Evolutionary conservation across 2,329 filamentous ascomycete genomes (phyloP), one percentile per base, ranked within the genome.

Genomic region (Monilinia fructicola): DNA sequence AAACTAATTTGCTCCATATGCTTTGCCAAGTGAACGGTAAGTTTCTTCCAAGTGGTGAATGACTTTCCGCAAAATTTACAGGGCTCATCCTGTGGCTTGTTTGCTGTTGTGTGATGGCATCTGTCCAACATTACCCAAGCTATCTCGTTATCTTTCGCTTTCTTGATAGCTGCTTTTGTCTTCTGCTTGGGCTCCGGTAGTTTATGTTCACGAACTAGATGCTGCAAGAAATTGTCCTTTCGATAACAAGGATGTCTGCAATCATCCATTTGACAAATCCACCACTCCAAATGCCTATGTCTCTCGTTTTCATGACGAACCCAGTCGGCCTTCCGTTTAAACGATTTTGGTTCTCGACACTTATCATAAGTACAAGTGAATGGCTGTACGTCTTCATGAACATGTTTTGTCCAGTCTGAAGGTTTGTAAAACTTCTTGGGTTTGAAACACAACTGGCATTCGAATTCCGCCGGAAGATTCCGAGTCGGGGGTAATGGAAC

Each of bases 251-350:
- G 86, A 76, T 97, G 93, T 11, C 82, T 84, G 77, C 93, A 97
- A 70, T 94, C 92, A 5, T 88, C 85, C 26, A 93, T 85, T 68
- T 91, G 87, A 75, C 93, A 97, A 7, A 85, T 88, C 93, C 93
- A 97, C 88, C 91, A 95, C 74, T 97, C 93, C 3, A 96, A 81
- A 70, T 96, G 92, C 31, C 93, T 86, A 76, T 97, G 93, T 35
- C 90, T 88, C 78, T 97, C 93, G 72, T 94, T 96, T 76, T 97
- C 93, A 74, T 97, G 93, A 40, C 93, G 86, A 28, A 97, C 92
- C 93, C 93, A 97, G 76, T 97, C 93, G 18, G 93, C 93, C 78
- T 97, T 97, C 58, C 93, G 87, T 79, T 97, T 97, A 82, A 97
- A 97, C 46, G 92, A 93, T 78, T 96, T 96, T 23, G 91, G 88